A percentile compares a stretch with the other conserved stretches of the same genome.
phyloP scores from a whole-genome alignment of 164 flowering plant species.

The Sedum album region DNA sequence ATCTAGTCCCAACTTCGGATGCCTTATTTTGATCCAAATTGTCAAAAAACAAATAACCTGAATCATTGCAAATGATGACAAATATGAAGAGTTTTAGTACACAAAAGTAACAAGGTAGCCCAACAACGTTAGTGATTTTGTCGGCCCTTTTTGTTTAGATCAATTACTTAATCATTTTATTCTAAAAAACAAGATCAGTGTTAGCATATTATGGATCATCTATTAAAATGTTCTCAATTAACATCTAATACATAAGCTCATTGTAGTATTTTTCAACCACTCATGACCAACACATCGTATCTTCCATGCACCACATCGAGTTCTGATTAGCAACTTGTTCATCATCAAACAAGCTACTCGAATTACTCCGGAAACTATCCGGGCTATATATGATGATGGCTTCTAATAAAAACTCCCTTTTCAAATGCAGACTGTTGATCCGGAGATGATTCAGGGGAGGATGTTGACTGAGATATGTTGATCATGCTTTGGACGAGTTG shows the following conservation, averaged over 20 bases:
- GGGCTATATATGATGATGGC: constrained; percentile 8
- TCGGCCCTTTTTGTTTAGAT: background rate
- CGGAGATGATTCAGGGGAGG: constrained; percentile 13
- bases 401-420: background rate
- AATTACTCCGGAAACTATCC: constrained; percentile 10
- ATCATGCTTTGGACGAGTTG: constrained; percentile 29
- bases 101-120: background rate
- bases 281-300: constrained; percentile 4
- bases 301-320: constrained; percentile 27
- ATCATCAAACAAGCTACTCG: constrained; percentile 22
- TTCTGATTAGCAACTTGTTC: constrained; percentile 12
- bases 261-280: too few relatives aligned
- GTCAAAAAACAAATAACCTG: background rate
- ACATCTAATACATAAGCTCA: background rate
- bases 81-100: background rate
- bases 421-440: background rate
- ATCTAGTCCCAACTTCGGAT: background rate
- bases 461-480: constrained; percentile 20
- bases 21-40: background rate
- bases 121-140: constrained; percentile 4
- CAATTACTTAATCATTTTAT: too few relatives aligned
- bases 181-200: too few relatives aligned
- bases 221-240: too few relatives aligned
- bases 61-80: constrained; percentile 4
- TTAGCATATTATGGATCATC: too few relatives aligned